Base-by-base conservation (phyloP, 148 eudicot species). In the Nepenthes mirabilis region DNA sequence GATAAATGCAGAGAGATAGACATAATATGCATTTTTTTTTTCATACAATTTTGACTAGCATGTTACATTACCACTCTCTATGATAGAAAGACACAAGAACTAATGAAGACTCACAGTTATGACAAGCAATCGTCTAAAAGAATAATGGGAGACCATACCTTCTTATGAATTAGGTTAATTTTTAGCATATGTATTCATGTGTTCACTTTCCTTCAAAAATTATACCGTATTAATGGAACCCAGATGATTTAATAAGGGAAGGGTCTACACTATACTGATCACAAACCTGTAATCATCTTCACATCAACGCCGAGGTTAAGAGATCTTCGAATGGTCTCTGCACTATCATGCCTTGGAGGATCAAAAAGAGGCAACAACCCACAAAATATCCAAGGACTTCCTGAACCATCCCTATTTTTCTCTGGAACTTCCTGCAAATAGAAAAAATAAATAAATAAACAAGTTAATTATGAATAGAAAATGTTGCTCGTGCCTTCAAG, bases 271-370 rank as follows among this genome's bases (percentile, higher is more conserved):
- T 23, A 40, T 33, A 13, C 50, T 32, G 56, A 47, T 59, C 55
- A 49, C 36, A 33, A 64, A 79, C 91, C 91, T 68, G 91, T 85
- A 58, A 85, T 85, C 91, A 85, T 85, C 76, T 85, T 85, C 14
- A 85, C 91, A 75, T 74, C 74, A 63, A 85, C 91, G 49, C 91
- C 91, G 61, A 85, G 87, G 59, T 85, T 69, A 62, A 85, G 91
- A 64, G 91, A 84, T 73, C 84, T 68, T 64, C 74, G 81, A 50
- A 85, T 85, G 58, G 91, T 85, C 70, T 85, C 91, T 37, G 91
- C 87, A 67, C 91, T 85, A 60, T 85, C 91, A 63, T 82, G 87
- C 69, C 91, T 82, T 52, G 91, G 91, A 50, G 91, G 91, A 79
- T 85, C 91, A 69, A 85, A 85, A 66, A 85, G 79, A 55, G 91